A percentile compares a stretch with the other conserved stretches of the same genome.
These are phyloP conservation scores for Tolypocladium ophioglossoides DNA, from an alignment of 2,329 filamentous ascomycete species.

Conservation along the genomic window DNA sequence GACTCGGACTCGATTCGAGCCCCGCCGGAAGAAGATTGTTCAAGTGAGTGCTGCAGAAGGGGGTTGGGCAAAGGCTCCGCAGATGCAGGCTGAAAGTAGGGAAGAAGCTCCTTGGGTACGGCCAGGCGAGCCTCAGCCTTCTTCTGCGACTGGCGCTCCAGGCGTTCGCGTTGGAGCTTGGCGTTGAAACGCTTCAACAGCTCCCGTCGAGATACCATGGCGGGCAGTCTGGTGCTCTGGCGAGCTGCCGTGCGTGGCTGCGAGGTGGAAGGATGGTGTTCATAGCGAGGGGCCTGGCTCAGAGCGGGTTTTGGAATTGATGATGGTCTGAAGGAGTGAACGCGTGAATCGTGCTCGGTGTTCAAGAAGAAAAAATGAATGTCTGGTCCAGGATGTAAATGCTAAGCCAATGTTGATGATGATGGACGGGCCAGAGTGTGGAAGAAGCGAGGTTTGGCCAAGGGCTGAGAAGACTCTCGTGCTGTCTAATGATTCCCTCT, in stretches of 20 bases:
- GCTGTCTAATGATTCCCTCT: background rate
- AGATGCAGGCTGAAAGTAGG: background rate
- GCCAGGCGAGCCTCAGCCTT: background rate
- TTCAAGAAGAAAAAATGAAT: background rate
- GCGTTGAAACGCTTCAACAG: background rate
- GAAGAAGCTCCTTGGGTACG: too few species aligned
- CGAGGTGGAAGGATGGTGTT: background rate
- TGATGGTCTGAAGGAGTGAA: background rate
- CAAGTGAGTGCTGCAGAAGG: background rate
- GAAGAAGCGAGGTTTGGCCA: background rate
- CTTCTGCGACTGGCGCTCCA: background rate
- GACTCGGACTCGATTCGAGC: background rate
- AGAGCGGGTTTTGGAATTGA: background rate
- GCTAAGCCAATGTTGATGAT: background rate
- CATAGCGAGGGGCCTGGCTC: background rate
- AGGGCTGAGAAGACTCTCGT: background rate
- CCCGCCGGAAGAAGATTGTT: too few species aligned
- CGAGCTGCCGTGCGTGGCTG: background rate
- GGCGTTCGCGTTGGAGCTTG: background rate
- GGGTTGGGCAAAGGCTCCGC: background rate
- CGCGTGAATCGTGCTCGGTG: background rate
- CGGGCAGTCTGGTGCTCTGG: background rate
- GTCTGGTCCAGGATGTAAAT: background rate
- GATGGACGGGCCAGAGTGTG: background rate
- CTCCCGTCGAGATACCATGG: background rate